Evolutionary conservation across 208 protist genomes (phyloP).

Genomic region (Acanthamoeba castellanii): DNA sequence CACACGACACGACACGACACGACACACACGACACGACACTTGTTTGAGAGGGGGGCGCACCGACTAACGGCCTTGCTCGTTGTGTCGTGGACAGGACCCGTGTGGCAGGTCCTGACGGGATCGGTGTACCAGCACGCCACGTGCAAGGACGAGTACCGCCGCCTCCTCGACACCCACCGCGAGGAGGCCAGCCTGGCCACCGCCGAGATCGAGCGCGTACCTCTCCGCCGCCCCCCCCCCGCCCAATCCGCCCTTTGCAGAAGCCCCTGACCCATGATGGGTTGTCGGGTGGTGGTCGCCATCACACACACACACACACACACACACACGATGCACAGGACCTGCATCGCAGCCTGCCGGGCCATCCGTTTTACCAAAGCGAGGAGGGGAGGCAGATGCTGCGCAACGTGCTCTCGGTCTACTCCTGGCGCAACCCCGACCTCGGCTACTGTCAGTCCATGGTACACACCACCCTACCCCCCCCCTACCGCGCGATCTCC

Average conservation of each 20-base stretch:
- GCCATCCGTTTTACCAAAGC: slow-evolving; percentile 77
- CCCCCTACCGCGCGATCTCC: background rate
- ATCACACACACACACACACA: background rate
- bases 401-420: slow-evolving; percentile 84
- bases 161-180: background rate
- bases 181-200: slow-evolving; percentile 6
- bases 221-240: background rate
- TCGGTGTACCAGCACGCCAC: slow-evolving; percentile 2
- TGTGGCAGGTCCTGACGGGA: slow-evolving; percentile 61
- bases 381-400: slow-evolving; percentile 54
- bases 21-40: no score
- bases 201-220: slow-evolving; percentile 38
- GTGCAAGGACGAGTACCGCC: background rate
- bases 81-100: background rate
- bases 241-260: background rate
- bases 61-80: no score
- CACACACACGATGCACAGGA: slow-evolving; percentile 71
- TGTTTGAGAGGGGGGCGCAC: background rate
- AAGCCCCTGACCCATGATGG: no score
- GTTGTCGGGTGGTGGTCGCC: no score
- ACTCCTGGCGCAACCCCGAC: slow-evolving; percentile 84
- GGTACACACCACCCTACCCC: background rate
- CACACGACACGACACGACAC: no score
- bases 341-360: slow-evolving; percentile 85
- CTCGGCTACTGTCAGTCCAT: slow-evolving; percentile 88